Evolutionary conservation across 305 asterid species (phyloP).

Genomic region (Rubia balearica): DNA sequence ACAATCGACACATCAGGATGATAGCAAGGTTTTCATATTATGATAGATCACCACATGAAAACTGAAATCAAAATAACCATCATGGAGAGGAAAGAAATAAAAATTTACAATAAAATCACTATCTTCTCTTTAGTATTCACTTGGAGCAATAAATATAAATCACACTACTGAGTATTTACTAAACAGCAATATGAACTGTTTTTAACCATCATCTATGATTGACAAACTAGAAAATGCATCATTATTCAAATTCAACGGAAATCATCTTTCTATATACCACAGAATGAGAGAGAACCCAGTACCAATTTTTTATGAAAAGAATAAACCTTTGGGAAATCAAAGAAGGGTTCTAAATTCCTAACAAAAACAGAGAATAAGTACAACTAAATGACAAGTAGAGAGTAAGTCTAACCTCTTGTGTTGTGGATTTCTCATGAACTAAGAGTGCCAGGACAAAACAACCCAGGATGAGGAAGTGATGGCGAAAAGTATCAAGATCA

Average conservation of each 20-base stretch:
- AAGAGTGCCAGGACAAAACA: constrained; percentile 53
- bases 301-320: neutral
- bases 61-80: too few relatives aligned
- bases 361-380: neutral
- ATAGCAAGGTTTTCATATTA: too few relatives aligned
- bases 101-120: neutral
- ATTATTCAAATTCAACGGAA: too few relatives aligned
- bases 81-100: too few relatives aligned
- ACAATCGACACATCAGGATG: too few relatives aligned
- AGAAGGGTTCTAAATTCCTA: neutral
- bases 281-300: neutral
- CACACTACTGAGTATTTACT: too few relatives aligned
- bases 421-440: constrained; percentile 62
- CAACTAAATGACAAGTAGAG: neutral
- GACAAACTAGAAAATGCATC: too few relatives aligned
- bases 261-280: neutral
- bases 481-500: constrained; percentile 73
- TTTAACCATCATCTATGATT: too few relatives aligned
- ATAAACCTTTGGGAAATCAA: neutral
- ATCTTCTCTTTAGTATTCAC: neutral
- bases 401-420: constrained; percentile 53
- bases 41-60: too few relatives aligned
- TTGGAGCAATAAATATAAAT: too few relatives aligned
- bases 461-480: constrained; percentile 46
- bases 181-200: too few relatives aligned